Evolutionary conservation across 139 green algal genomes (phyloP), one percentile per base, ranked within the genome.

Genomic region (Coccomyxa sp.): DNA sequence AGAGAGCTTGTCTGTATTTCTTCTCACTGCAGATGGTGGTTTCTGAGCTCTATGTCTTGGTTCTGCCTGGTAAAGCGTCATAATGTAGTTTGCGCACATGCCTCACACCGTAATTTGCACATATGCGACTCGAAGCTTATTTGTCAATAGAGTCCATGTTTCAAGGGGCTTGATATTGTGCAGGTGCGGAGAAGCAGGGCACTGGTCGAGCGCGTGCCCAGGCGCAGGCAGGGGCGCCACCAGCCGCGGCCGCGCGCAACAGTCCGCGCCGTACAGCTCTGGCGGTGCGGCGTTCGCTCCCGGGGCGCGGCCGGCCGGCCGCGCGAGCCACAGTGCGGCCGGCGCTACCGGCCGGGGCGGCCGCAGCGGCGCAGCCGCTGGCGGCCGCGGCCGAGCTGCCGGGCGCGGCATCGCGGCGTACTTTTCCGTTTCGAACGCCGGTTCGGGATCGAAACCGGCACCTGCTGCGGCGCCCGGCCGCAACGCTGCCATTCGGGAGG

Each of bases 171-270:
- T 4, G 30, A 11, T 45, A 32, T 16, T 11, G 32, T 80, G 79
- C 58, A 82, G 79, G 79, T 82, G 79, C 58, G 58, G 79, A 1
- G 57, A 82, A 31, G 14, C 58, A 25, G 79, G 79, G 23, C 79
- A 82, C 58, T 82, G 79, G 79, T 51, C 51, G 51, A 45, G 79
- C 12, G 79, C 59, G 32, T 82, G 79, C 27, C 79, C 79, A 30
- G 66, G 66, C 66, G 23, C 38, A 51, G 38, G 38, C 38, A 51
- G 38, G 38, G 38, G 38, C 38, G 38, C 38, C n/a, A 79, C 51
- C 75, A 79, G 15, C 75, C 15, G 75, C 75, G 75, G 75, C 75
- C 38, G 45, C 38, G 12, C 38, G 45, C 38, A 81, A 66, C 45
- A 57, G 57, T 17, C 38, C 74, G 28, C 0, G 31, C 15, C 27